Conservation (phyloP, 768 basidiomycete species). For the Rhizopogon sp. region DNA sequence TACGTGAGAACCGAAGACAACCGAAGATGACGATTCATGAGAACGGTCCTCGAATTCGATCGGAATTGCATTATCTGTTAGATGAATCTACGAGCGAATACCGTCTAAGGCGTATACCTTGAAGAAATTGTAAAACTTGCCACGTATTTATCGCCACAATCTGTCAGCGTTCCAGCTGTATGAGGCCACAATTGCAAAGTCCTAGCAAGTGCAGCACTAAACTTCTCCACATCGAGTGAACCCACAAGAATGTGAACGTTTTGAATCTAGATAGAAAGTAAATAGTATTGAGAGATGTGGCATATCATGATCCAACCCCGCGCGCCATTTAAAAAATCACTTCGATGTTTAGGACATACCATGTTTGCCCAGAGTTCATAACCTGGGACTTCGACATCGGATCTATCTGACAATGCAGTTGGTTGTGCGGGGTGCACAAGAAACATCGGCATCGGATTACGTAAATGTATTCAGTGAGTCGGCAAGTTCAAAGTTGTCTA, state of each 20-base stretch:
- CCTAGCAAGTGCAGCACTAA: slow-evolving; percentile 17
- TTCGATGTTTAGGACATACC: slow-evolving; percentile 4
- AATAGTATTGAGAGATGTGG: not conserved
- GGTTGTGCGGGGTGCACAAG: slow-evolving; percentile 15
- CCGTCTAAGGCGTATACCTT: not conserved
- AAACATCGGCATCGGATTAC: not conserved
- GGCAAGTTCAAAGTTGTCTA: too few species aligned
- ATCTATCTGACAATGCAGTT: slow-evolving; percentile 4
- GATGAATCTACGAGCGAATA: slow-evolving; percentile 14
- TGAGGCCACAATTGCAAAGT: slow-evolving; percentile 21
- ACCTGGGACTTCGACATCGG: slow-evolving; percentile 14
- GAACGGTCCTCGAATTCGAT: slow-evolving; percentile 11
- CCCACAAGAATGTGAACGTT: slow-evolving; percentile 14
- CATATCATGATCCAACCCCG: too few species aligned
- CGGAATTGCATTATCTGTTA: slow-evolving; percentile 13
- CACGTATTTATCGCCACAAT: slow-evolving; percentile 6
- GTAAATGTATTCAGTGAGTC: too few species aligned
- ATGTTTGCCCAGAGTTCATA: slow-evolving; percentile 15
- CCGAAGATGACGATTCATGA: slow-evolving; percentile 2
- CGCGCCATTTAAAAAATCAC: not conserved
- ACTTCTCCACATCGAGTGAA: slow-evolving; percentile 10
- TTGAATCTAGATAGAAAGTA: slow-evolving; percentile 7
- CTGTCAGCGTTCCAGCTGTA: slow-evolving; percentile 15
- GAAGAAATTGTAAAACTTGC: slow-evolving; percentile 7
- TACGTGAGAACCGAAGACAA: slow-evolving; percentile 19